A percentile compares a stretch with the other conserved stretches of the same genome.
Evolutionary conservation across 495 filamentous ascomycete species (phyloP).

Genomic region (Clohesyomyces aquaticus): DNA sequence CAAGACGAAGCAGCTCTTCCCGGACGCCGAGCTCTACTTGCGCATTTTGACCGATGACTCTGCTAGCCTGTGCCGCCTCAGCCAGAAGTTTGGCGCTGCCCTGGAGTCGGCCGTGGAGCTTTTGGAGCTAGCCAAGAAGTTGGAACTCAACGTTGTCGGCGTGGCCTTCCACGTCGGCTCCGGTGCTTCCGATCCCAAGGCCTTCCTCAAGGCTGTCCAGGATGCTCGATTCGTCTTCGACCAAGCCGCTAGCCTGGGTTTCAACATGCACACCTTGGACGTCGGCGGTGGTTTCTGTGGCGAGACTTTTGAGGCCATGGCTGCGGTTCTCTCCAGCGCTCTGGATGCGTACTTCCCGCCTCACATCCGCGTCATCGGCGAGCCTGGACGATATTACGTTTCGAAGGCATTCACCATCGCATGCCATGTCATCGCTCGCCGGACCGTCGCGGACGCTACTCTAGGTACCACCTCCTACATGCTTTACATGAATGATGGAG

Average conservation of each 20-base stretch:
- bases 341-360: slow-evolving; percentile 87
- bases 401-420: slow-evolving; percentile 90
- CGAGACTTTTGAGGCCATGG: slow-evolving; percentile 90
- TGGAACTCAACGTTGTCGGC: slow-evolving; percentile 94
- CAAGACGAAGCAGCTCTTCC: slow-evolving; percentile 91
- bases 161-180: slow-evolving; percentile 98
- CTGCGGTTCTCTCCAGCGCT: slow-evolving; percentile 74
- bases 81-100: slow-evolving; percentile 94
- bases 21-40: slow-evolving; percentile 85
- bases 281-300: slow-evolving; percentile 91
- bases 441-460: slow-evolving; percentile 70
- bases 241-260: slow-evolving; percentile 77
- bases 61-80: slow-evolving; percentile 87
- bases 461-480: slow-evolving; percentile 73
- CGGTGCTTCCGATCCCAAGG: slow-evolving; percentile 84
- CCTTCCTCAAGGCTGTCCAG: slow-evolving; percentile 85
- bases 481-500: slow-evolving; percentile 94
- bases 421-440: slow-evolving; percentile 92
- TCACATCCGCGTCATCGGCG: slow-evolving; percentile 85
- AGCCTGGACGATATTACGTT: slow-evolving; percentile 95
- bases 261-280: slow-evolving; percentile 82
- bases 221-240: slow-evolving; percentile 91
- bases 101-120: slow-evolving; percentile 78
- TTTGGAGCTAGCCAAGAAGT: slow-evolving; percentile 75
- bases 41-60: slow-evolving; percentile 97